Evolutionary conservation across 805 yeast species (phyloP).

Genomic region (Schizosaccharomyces lindneri): DNA sequence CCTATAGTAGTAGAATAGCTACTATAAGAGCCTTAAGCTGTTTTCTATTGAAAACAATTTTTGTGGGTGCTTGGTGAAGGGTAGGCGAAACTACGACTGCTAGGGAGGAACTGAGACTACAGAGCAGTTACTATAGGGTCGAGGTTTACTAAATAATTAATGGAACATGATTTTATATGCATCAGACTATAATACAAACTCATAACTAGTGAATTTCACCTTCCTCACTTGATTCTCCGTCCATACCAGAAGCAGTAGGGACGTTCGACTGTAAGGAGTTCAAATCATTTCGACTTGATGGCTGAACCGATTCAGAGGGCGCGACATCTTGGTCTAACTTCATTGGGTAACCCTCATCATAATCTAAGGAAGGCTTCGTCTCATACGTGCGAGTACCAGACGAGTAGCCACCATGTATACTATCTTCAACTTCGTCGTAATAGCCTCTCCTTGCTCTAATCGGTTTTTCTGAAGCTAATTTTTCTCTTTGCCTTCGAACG

Average conservation of each 20-base stretch:
- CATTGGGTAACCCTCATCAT: neutral
- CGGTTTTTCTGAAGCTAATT: constrained; percentile 4
- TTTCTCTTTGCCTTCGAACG: constrained; percentile 12
- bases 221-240: constrained; percentile 3
- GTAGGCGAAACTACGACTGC: neutral
- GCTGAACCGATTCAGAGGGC: neutral
- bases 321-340: neutral
- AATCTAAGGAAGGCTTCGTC: neutral
- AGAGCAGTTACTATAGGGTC: too few species aligned
- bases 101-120: too few species aligned
- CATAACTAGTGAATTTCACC: constrained; percentile 2
- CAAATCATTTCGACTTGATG: neutral
- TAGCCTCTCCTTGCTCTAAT: constrained; percentile 3
- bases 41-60: neutral
- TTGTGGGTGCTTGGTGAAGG: neutral
- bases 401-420: neutral
- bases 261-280: neutral
- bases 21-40: neutral
- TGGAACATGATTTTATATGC: too few species aligned
- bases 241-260: neutral
- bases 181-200: too few species aligned
- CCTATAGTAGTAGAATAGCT: neutral
- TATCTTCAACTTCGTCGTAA: constrained; percentile 2
- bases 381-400: neutral
- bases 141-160: too few species aligned